Evolutionary conservation across 1,284 basidiomycete genomes (phyloP).

Genomic region (Apiotrichum mycotoxinovorans): DNA sequence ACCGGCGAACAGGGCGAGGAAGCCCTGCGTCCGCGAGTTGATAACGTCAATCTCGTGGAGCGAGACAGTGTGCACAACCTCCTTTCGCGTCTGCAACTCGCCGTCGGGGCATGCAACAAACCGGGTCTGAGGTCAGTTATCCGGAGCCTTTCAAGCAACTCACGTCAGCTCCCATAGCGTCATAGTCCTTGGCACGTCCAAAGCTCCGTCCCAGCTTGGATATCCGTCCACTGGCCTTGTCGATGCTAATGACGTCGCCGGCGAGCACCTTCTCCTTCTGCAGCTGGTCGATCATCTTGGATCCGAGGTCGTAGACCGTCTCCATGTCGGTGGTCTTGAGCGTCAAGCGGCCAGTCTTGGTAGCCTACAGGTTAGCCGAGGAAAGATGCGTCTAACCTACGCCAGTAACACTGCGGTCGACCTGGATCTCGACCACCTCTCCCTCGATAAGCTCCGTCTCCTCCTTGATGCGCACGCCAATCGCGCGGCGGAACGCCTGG

Average conservation of each 20-base stretch:
- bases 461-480: slow-evolving; percentile 95
- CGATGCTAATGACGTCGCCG: slow-evolving; percentile 92
- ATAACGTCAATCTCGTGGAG: slow-evolving; percentile 99
- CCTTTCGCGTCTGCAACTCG: slow-evolving; percentile 94
- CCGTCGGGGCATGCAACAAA: slow-evolving; percentile 98
- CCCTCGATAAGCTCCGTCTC: slow-evolving; percentile 97
- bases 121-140: slow-evolving; percentile 65
- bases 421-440: slow-evolving; percentile 97
- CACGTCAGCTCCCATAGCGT: slow-evolving; percentile 97
- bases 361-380: slow-evolving; percentile 60
- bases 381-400: slow-evolving; percentile 55
- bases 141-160: slow-evolving; percentile 41
- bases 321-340: slow-evolving; percentile 99
- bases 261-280: slow-evolving; percentile 96
- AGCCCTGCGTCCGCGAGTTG: slow-evolving; percentile 93
- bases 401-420: slow-evolving; percentile 93
- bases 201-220: slow-evolving; percentile 94
- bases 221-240: slow-evolving; percentile 96
- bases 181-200: slow-evolving; percentile 93
- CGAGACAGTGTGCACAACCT: slow-evolving; percentile 94
- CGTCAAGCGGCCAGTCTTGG: slow-evolving; percentile 95
- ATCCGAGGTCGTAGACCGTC: slow-evolving; percentile 96
- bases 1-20: slow-evolving; percentile 64
- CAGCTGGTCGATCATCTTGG: slow-evolving; percentile 97
- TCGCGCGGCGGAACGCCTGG: slow-evolving; percentile 90